These are phyloP conservation scores for Talaromyces sp. DNA, from an alignment of 2,329 filamentous ascomycete genomes.

Conservation along the genomic window DNA sequence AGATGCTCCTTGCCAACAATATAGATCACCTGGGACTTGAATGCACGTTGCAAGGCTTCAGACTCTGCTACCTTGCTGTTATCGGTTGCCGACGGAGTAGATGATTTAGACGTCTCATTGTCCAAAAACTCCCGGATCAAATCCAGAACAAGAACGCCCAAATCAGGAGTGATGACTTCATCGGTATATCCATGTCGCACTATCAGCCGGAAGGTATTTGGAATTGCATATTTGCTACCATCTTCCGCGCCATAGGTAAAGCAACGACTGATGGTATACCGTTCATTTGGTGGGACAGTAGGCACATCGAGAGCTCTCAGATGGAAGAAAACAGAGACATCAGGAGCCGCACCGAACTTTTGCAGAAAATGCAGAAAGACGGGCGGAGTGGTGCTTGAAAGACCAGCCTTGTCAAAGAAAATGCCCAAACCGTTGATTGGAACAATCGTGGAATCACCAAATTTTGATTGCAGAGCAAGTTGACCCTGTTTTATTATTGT, in stretches of 20 bases:
- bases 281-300: slow-evolving; percentile 50
- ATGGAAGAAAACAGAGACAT: slow-evolving; percentile 72
- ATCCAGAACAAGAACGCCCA: slow-evolving; percentile 59
- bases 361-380: slow-evolving; percentile 70
- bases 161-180: slow-evolving; percentile 63
- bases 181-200: slow-evolving; percentile 72
- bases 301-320: slow-evolving; percentile 62
- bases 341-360: slow-evolving; percentile 66
- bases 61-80: slow-evolving; percentile 22
- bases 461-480: slow-evolving; percentile 34
- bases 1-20: slow-evolving; percentile 45
- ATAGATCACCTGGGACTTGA: slow-evolving; percentile 49
- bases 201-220: slow-evolving; percentile 65
- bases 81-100: not conserved
- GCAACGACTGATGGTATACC: slow-evolving; percentile 39
- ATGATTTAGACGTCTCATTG: slow-evolving; percentile 21
- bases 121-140: slow-evolving; percentile 55
- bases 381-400: slow-evolving; percentile 56
- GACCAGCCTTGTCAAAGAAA: slow-evolving; percentile 74
- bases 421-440: slow-evolving; percentile 61
- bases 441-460: slow-evolving; percentile 41
- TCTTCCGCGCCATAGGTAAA: slow-evolving; percentile 21
- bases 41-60: slow-evolving; percentile 42
- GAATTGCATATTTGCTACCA: slow-evolving; percentile 43
- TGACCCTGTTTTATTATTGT: slow-evolving; percentile 20